phyloP scores from a whole-genome alignment of 2,329 filamentous ascomycete genomes.

The Venturia effusa region DNA sequence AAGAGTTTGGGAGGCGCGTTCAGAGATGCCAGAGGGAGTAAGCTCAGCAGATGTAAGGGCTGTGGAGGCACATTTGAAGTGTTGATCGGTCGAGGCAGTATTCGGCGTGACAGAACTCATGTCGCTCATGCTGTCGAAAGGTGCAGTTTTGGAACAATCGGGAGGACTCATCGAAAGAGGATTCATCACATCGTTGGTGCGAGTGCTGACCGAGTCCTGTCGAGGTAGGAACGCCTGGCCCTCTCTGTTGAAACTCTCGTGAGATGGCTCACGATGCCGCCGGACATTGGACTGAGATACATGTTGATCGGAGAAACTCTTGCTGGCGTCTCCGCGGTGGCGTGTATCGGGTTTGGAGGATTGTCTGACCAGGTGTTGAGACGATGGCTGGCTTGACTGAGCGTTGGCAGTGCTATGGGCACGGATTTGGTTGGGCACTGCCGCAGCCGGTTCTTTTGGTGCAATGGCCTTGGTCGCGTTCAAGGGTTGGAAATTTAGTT shows the following conservation, averaged over 20 bases:
- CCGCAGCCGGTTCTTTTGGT: background rate
- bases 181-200: background rate
- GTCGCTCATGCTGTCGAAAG: constrained; percentile 16
- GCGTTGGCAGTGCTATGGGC: background rate
- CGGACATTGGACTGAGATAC: background rate
- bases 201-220: background rate
- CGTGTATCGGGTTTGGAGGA: constrained; percentile 14
- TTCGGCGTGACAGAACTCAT: constrained; percentile 29
- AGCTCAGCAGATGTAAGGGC: constrained; percentile 31
- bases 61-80: constrained; percentile 26
- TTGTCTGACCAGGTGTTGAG: background rate
- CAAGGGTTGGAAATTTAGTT: constrained; percentile 23
- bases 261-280: background rate
- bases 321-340: background rate
- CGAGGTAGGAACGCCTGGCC: background rate
- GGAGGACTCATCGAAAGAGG: constrained; percentile 1
- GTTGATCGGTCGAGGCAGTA: constrained; percentile 30
- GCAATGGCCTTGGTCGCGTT: constrained; percentile 14
- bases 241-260: background rate
- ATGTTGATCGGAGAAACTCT: background rate
- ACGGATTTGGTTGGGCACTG: constrained; percentile 9
- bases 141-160: constrained; percentile 1
- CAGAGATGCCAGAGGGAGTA: constrained; percentile 29
- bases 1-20: constrained; percentile 23
- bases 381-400: background rate